Evolutionary conservation across 2,329 filamentous ascomycete species (phyloP).

Genomic region (Chaetomium sp.): DNA sequence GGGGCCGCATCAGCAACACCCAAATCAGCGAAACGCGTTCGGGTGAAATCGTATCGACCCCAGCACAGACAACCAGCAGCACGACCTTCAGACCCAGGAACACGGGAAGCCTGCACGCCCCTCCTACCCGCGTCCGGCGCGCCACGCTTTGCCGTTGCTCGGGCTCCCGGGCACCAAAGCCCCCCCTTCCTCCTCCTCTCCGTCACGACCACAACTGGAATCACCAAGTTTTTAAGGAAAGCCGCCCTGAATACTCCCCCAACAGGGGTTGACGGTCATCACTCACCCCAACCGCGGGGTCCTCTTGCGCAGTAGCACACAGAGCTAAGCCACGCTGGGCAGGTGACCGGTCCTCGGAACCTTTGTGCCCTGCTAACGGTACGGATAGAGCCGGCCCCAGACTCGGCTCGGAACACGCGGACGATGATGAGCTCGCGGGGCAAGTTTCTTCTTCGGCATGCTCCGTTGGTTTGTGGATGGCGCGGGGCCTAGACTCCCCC

Average conservation of each 20-base stretch:
- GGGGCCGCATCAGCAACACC: background rate
- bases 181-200: background rate
- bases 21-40: constrained; percentile 4
- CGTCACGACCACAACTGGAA: background rate
- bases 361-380: background rate
- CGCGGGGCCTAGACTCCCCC: background rate
- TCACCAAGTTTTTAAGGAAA: background rate
- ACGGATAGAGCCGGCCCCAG: background rate
- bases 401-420: background rate
- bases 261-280: constrained; percentile 10
- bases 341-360: background rate
- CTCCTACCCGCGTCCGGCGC: background rate
- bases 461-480: background rate
- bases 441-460: constrained; percentile 2
- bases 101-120: background rate
- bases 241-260: constrained; percentile 4
- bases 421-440: constrained; percentile 4
- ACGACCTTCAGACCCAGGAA: background rate
- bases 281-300: background rate
- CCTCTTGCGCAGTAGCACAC: background rate
- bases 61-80: background rate
- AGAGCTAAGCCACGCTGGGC: constrained; percentile 2
- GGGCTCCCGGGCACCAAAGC: background rate
- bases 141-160: background rate
- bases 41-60: background rate